Evolutionary conservation across 331 rosid genomes (phyloP), one percentile per base, ranked within the genome.

Genomic region (Quercus lobata): DNA sequence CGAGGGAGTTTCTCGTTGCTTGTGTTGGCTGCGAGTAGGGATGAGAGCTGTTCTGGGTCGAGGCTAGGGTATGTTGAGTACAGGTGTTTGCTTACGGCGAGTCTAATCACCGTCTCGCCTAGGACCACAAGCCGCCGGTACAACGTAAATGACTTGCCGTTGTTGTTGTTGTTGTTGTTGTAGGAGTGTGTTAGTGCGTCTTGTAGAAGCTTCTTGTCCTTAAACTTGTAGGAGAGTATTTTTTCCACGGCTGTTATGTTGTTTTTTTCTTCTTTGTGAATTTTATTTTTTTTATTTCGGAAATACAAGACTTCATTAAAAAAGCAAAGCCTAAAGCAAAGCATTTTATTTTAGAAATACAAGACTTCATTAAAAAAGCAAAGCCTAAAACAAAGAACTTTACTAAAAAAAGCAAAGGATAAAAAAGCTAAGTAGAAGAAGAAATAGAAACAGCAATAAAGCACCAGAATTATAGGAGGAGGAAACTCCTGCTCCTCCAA

Each of bases 1-100:
- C 94, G 93, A 0, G 97, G 97, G 24, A 91, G 93, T 75, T 88
- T 89, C 86, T 82, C 90, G 18, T 89, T 92, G 82, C 92, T 89
- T 55, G 91, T 54, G 8, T 89, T 94, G 24, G 93, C 93, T 2
- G 97, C 82, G 35, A 90, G 91, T 6, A 94, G 84, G 74, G 71
- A 55, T 7, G 94, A 79, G 77, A 94, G 89, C 1, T 84, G 57
- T 5, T 88, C 89, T 0, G 84, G 92, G 0, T 91, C 76, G 2
- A 91, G 82, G 5, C 49, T 3, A 0, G 94, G 87, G 77, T 89
- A 85, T 5, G 87, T 75, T 0, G 61, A 84, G 56, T 71, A 87
- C 19, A 89, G 57, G 34, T 89, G 49, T 53, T 84, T 83, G 66
- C 80, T 79, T 4, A 90, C 5, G 1, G 90, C 88, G 19, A 80